Conservation (phyloP, 306 rosid genomes). For the Gillenia trifoliata region DNA sequence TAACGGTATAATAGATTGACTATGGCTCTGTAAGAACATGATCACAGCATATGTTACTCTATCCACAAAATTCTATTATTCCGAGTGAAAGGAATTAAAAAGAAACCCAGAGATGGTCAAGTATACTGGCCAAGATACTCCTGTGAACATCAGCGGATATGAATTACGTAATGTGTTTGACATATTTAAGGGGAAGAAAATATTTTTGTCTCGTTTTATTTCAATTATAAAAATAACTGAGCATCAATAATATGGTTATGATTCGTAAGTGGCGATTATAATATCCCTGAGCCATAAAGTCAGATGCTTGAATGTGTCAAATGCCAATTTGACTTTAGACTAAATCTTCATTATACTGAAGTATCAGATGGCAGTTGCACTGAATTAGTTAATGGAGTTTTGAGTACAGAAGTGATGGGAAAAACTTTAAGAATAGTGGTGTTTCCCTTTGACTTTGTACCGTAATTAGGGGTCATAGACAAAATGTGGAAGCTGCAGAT, state of each 20-base stretch:
- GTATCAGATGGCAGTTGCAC: constrained; percentile 1
- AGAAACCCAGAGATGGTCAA: not conserved
- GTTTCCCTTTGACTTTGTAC: not conserved
- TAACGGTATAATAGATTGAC: not conserved
- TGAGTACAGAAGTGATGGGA: not conserved
- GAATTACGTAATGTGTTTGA: not conserved
- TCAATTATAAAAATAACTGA: not conserved
- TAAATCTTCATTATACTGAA: not conserved
- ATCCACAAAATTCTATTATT: not conserved
- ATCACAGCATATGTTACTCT: not conserved
- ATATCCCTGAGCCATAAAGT: constrained; percentile 5
- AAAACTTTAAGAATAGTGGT: not conserved
- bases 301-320: constrained; percentile 12
- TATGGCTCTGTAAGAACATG: not conserved
- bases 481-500: not conserved
- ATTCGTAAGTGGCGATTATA: not conserved
- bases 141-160: not conserved
- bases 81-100: not conserved
- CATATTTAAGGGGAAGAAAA: not conserved
- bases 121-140: not conserved
- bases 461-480: not conserved
- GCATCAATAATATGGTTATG: not conserved
- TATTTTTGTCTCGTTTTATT: not conserved
- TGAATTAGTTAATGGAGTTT: not conserved
- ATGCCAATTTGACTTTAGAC: constrained; percentile 3